Evolutionary conservation across 1,284 basidiomycete genomes (phyloP).

Genomic region (Malassezia arunalokei): DNA sequence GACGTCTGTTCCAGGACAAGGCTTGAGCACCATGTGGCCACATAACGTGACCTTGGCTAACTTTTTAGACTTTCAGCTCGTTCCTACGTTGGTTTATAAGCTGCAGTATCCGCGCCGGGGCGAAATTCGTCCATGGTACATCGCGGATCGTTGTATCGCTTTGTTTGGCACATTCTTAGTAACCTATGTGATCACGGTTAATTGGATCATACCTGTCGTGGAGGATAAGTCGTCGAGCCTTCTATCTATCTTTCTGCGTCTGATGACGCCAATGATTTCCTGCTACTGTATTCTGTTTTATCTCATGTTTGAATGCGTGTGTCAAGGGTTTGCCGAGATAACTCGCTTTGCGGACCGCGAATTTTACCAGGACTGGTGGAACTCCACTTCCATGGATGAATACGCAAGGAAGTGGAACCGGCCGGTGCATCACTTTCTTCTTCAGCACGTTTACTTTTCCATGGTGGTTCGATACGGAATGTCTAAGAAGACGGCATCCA

Average conservation of each 20-base stretch:
- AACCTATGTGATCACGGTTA: constrained; percentile 54
- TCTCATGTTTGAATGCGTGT: constrained; percentile 59
- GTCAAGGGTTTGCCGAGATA: constrained; percentile 70
- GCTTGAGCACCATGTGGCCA: constrained; percentile 57
- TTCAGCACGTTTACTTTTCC: constrained; percentile 80
- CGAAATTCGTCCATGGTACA: constrained; percentile 75
- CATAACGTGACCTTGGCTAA: constrained; percentile 70
- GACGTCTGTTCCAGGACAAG: background rate
- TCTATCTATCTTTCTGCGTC: constrained; percentile 57
- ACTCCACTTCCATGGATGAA: constrained; percentile 88
- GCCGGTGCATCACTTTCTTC: constrained; percentile 73
- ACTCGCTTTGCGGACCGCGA: constrained; percentile 76
- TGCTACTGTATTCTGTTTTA: constrained; percentile 49
- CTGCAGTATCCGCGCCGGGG: constrained; percentile 86
- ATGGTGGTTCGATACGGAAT: constrained; percentile 66
- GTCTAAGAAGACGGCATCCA: constrained; percentile 66
- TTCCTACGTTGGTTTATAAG: constrained; percentile 89
- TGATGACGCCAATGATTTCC: constrained; percentile 82
- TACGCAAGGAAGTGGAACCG: constrained; percentile 52
- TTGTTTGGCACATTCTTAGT: constrained; percentile 91
- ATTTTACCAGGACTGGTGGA: constrained; percentile 98
- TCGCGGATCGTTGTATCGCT: constrained; percentile 87
- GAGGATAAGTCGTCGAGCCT: constrained; percentile 46
- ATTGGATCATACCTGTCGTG: constrained; percentile 52
- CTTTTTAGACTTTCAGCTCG: constrained; percentile 75